Base-by-base conservation (phyloP, 2,329 filamentous ascomycete species). In the Fusarium albidum region DNA sequence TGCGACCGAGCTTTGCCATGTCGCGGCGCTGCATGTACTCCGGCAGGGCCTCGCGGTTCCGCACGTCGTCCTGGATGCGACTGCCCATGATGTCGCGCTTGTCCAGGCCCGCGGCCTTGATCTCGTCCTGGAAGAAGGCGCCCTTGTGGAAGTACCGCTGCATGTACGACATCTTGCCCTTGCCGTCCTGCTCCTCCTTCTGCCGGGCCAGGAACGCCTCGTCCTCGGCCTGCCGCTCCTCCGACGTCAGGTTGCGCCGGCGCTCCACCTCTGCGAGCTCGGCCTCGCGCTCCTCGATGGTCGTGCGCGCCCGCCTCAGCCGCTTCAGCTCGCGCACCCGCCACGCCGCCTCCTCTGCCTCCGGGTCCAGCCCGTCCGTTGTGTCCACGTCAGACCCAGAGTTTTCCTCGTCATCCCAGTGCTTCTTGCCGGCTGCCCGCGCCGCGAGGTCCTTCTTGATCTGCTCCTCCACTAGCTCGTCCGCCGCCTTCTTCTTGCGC, bases 141-240 rank as follows among this genome's bases (percentile, higher is more conserved):
- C 95, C 95, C 76, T 93, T 94, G 80, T 99, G 95, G 74, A 91
- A 93, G 77, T 98, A 99, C 71, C 93, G 92, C 70, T 97, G 93
- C 90, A 98, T 91, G 72, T 87, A 97, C 3, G 84, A 84, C 81
- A 95, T 91, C 75, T 94, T 89, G 46, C 92, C 92, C 55, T 89
- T 88, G 43, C 80, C 74, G 56, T 90, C 86, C 66, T 91, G 90
- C 59, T 96, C 92, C 57, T 90, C 89, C 64, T 89, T 86, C 74
- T 98, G 94, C 61, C 82, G 80, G 1, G 87, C 87, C 14, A 98
- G 77, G 72, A 86, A 91, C 43, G 83, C 90, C 35, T 87, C 84
- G 72, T 99, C 95, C 72, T 99, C 95, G 52, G 86, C 88, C 52
- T 88, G 86, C 40, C 95, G 85, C 75, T 98, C 93, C 66, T 94